Base-by-base conservation (phyloP, 2,329 filamentous ascomycete species). In the Elsinoe batatas region DNA sequence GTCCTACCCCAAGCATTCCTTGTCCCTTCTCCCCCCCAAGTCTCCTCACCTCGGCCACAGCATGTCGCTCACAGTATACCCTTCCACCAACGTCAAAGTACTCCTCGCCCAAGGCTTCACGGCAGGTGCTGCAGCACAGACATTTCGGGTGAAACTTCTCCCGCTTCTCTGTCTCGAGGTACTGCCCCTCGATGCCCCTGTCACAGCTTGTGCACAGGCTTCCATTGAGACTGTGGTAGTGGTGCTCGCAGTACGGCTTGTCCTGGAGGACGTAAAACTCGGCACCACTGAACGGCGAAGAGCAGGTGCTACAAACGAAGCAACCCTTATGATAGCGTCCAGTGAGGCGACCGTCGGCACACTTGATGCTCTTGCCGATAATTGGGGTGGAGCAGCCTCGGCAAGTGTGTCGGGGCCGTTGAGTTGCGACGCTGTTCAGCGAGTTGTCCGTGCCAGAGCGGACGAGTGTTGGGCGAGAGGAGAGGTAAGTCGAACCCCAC, bases 241-340 rank as follows among this genome's bases (percentile, higher is more conserved):
- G 90, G 50, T 84, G 83, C 62, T 89, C 85, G 70, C 93, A 97
- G 71, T 91, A 96, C 0, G 93, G 93, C 58, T 82, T 79, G 71
- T 98, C 89, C 61, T 86, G 74, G 58, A 90, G 80, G 10, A 98
- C 91, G 68, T 98, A 98, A 64, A 97, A 97, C 58, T 93, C 90
- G 1, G 88, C 81, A 0, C 90, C 95, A 17, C 83, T 76, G 66
- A 97, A 98, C 0, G 90, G 85, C 54, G 83, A 79, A 10, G 77
- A 76, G 73, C 93, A 98, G 1, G 86, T 90, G 3, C 82, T 81
- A 76, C 93, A 98, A 10, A 91, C 87, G 67, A 98, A 97, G 69
- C 91, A 98, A 3, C 85, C 80, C 69, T 94, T 95, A 76, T 98
- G 93, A 69, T 95, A 98, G 60, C 90, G 85, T 8, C 93, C 93